These are phyloP conservation scores for Tylopilus vinaceipallidus DNA, from an alignment of 768 basidiomycete genomes.

Conservation along the genomic window DNA sequence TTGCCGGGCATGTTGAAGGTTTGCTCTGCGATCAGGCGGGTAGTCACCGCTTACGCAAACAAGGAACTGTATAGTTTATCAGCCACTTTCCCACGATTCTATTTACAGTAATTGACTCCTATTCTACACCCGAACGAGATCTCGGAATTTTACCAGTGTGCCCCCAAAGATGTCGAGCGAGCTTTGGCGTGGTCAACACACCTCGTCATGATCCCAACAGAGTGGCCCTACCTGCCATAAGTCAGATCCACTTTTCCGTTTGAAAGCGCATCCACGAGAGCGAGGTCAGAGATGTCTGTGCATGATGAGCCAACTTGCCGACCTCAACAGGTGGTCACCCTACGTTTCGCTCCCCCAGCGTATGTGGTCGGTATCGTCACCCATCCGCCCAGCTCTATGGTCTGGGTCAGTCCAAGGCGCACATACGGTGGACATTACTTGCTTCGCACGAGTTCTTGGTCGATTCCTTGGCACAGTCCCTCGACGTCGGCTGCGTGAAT, in stretches of 20 bases:
- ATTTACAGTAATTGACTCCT: neutral
- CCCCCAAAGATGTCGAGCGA: slow-evolving; percentile 75
- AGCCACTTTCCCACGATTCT: slow-evolving; percentile 40
- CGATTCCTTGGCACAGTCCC: slow-evolving; percentile 94
- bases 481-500: slow-evolving; percentile 99
- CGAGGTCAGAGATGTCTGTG: slow-evolving; percentile 76
- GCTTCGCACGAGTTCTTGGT: slow-evolving; percentile 84
- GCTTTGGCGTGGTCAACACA: slow-evolving; percentile 27
- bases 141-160: slow-evolving; percentile 56
- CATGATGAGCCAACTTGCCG: slow-evolving; percentile 1
- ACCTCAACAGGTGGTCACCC: neutral
- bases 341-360: slow-evolving; percentile 93
- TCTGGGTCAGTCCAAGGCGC: slow-evolving; percentile 10
- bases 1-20: slow-evolving; percentile 75
- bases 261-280: slow-evolving; percentile 76
- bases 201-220: neutral
- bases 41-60: slow-evolving; percentile 31
- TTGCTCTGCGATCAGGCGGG: slow-evolving; percentile 31
- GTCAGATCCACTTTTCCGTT: slow-evolving; percentile 63
- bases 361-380: slow-evolving; percentile 90
- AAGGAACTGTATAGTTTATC: slow-evolving; percentile 40
- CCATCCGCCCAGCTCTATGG: slow-evolving; percentile 86
- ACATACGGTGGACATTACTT: slow-evolving; percentile 25
- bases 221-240: slow-evolving; percentile 33
- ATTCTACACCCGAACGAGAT: slow-evolving; percentile 38